A percentile compares a stretch with the other conserved stretches of the same genome.
These are phyloP conservation scores for Sanghuangporus weigelae DNA, from an alignment of 1,284 basidiomycete genomes.

Conservation along the genomic window DNA sequence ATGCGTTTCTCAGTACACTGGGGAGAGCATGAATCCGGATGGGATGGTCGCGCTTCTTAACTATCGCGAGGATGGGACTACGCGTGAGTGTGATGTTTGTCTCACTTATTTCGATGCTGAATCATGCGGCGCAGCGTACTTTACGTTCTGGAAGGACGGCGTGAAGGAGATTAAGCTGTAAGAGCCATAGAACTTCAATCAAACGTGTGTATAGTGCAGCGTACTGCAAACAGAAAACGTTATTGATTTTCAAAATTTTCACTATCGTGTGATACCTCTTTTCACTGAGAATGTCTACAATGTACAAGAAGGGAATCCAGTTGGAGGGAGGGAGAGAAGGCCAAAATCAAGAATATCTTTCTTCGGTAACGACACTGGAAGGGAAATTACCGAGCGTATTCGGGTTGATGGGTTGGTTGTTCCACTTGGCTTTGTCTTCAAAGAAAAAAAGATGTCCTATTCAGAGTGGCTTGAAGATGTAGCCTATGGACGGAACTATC, in stretches of 20 bases:
- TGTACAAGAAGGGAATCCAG: neutral
- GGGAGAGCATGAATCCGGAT: constrained; percentile 82
- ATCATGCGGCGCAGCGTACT: constrained; percentile 57
- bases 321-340: neutral
- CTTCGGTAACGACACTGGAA: neutral
- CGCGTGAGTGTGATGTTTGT: constrained; percentile 49
- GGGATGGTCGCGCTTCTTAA: constrained; percentile 90
- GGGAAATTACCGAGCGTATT: neutral
- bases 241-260: no score
- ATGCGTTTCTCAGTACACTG: constrained; percentile 58
- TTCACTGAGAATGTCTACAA: no score
- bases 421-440: neutral
- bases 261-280: no score
- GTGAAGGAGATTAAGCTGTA: constrained; percentile 67
- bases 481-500: neutral
- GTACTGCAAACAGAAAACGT: no score
- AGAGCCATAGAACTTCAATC: neutral
- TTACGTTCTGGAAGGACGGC: constrained; percentile 93
- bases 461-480: neutral
- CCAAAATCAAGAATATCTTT: neutral
- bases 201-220: constrained; percentile 27
- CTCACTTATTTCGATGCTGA: neutral
- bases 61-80: constrained; percentile 73
- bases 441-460: neutral
- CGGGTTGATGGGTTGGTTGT: neutral